Percentiles rank a stretch among this genome's conserved stretches.
Evolutionary conservation across 139 green algal species (phyloP).

Genomic region (Tetraselmis striata): DNA sequence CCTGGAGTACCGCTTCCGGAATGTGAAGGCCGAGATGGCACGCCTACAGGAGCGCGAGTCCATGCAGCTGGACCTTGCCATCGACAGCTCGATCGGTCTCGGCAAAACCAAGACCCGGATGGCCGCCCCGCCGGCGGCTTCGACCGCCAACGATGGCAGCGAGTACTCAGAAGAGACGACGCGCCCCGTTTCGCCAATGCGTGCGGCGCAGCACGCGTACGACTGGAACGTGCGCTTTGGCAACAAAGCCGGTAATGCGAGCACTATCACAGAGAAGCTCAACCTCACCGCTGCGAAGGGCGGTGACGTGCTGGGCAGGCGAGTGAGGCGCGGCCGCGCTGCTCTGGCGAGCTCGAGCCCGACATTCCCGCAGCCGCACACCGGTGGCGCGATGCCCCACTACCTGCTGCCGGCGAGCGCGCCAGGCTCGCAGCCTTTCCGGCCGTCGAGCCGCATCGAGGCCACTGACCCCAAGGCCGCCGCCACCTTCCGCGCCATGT

Average conservation of each 20-base stretch:
- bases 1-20: background rate
- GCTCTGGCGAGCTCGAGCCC: background rate
- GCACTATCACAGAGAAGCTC: background rate
- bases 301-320: background rate
- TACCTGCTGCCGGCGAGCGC: background rate
- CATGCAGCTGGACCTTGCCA: background rate
- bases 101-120: background rate
- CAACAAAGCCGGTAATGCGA: background rate
- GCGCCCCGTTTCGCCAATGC: background rate
- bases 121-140: too few species aligned
- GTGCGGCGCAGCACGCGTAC: background rate
- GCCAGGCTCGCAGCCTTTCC: background rate
- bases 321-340: background rate
- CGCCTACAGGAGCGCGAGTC: background rate
- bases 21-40: background rate
- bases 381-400: background rate
- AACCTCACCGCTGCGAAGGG: background rate
- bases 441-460: background rate
- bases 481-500: background rate
- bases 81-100: background rate
- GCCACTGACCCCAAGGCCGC: background rate
- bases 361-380: background rate
- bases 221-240: background rate
- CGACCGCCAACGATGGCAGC: background rate
- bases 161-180: background rate